These are phyloP conservation scores for Blastomyces silverae DNA, from an alignment of 2,329 filamentous ascomycete genomes.

Conservation along the genomic window DNA sequence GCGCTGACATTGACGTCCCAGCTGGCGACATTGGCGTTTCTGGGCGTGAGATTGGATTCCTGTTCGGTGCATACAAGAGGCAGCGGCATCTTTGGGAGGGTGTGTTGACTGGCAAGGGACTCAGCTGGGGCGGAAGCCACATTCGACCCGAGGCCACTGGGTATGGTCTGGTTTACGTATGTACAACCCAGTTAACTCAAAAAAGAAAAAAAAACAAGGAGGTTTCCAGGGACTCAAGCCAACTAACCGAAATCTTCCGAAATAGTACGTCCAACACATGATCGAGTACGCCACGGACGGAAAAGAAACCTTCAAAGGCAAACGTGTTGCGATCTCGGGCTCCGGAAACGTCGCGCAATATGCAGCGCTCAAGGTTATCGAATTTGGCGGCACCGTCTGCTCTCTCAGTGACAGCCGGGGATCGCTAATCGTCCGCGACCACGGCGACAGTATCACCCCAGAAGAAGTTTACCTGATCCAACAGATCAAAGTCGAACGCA, in stretches of 20 bases:
- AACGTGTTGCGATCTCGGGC: constrained; percentile 90
- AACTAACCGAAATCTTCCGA: constrained; percentile 8
- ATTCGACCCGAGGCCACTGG: constrained; percentile 97
- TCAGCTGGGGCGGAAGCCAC: constrained; percentile 83
- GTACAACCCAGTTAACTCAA: constrained; percentile 25
- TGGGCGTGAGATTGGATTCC: constrained; percentile 83
- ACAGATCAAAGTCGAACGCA: constrained; percentile 76
- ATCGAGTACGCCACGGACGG: constrained; percentile 73
- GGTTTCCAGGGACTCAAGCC: not conserved
- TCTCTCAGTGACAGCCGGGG: constrained; percentile 93
- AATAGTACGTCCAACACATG: constrained; percentile 83
- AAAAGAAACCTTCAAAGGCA: constrained; percentile 77
- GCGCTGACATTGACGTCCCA: constrained; percentile 90
- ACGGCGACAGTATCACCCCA: constrained; percentile 61
- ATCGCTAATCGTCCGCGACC: constrained; percentile 65
- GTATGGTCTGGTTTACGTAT: constrained; percentile 84
- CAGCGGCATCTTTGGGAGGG: constrained; percentile 90
- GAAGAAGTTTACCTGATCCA: constrained; percentile 75
- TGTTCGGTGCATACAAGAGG: constrained; percentile 90
- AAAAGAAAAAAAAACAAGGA: no score
- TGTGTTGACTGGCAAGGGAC: constrained; percentile 91
- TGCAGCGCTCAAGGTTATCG: constrained; percentile 90
- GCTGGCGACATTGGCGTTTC: constrained; percentile 95
- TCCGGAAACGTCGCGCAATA: constrained; percentile 98
- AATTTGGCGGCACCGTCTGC: constrained; percentile 86